Conservation (phyloP, 345 rosid genomes). For the Microcos paniculata region DNA sequence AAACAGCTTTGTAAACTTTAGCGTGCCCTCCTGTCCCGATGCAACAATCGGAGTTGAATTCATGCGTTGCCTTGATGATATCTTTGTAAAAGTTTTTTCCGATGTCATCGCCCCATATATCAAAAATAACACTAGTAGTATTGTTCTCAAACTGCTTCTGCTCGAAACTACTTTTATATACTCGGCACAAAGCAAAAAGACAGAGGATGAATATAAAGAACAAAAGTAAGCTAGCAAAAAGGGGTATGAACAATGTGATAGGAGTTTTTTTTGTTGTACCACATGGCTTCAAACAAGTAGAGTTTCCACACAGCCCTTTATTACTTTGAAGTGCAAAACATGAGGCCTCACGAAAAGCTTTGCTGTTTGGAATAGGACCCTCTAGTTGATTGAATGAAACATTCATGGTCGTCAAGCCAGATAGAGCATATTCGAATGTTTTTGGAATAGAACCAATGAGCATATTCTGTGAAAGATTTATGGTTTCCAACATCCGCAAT, state of each 20-base stretch:
- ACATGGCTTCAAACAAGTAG: conserved; percentile 17
- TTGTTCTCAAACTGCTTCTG: no score
- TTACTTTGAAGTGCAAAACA: conserved; percentile 31
- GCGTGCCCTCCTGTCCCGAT: conserved; percentile 24
- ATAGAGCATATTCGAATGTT: conserved; percentile 1
- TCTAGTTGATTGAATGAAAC: conserved; percentile 25
- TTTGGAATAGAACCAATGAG: conserved; percentile 27
- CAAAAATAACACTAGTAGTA: not conserved
- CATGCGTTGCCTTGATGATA: conserved; percentile 20
- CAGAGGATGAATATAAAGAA: not conserved
- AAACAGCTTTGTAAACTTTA: conserved; percentile 18
- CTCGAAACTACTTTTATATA: not conserved
- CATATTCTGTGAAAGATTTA: conserved; percentile 26
- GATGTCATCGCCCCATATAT: not conserved
- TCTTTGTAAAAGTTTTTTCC: conserved; percentile 23
- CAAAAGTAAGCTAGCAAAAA: not conserved
- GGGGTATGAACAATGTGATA: not conserved
- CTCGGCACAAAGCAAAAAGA: not conserved
- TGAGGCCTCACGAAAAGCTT: conserved; percentile 13
- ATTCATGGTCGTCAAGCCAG: conserved; percentile 13
- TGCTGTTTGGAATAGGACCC: conserved; percentile 20
- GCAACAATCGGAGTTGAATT: conserved; percentile 16
- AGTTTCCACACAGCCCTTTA: conserved; percentile 31
- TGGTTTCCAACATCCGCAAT: not conserved
- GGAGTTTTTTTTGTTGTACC: not conserved